Evolutionary conservation across 192 early-diverging fungal genomes (phyloP), one percentile per base, ranked within the genome.

Genomic region (Linnemannia elongata): DNA sequence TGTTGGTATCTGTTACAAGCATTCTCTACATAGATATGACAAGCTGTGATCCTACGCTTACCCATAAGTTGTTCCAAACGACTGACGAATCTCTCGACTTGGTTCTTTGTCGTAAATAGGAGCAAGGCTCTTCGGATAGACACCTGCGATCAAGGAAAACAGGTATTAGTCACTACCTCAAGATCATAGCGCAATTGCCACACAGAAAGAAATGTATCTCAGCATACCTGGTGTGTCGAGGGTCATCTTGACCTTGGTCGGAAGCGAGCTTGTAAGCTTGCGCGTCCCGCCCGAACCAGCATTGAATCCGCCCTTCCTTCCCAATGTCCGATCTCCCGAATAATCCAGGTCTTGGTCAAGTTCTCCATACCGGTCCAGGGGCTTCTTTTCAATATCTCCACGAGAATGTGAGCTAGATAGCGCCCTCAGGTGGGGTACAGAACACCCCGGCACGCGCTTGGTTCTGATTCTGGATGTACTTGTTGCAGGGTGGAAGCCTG

Each of bases 51-150:
- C 77, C 15, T 33, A 36, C 2, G 13, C 41, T 80, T 86, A 92
- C 91, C 91, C 91, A 82, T 90, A 90, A 22, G 90, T 88, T 22
- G 89, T 90, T 35, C 91, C 91, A 72, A 89, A 89, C 1, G 89
- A 82, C 44, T 92, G 91, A 42, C 88, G 66, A 72, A 92, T 92
- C 70, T 89, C 88, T 39, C 85, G 69, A 22, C 74, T 87, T 1
- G 78, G 82, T 76, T 69, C 80, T 39, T 74, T 88, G 44, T 63
- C 69, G 39, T 17, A 83, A 45, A 49, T 76, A 42, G 45, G 82
- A 39, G 76, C 89, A 52, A 80, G 79, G 78, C 75, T 78, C 69
- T 76, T 89, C 18, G 85, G 75, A 24, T 72, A 84, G 2, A 78
- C 69, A 71, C 79, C 88, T 83, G 55, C 5, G 39, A 39, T 39